Evolutionary conservation across 768 basidiomycete species (phyloP).

Genomic region (Xerocomus potaroensis): DNA sequence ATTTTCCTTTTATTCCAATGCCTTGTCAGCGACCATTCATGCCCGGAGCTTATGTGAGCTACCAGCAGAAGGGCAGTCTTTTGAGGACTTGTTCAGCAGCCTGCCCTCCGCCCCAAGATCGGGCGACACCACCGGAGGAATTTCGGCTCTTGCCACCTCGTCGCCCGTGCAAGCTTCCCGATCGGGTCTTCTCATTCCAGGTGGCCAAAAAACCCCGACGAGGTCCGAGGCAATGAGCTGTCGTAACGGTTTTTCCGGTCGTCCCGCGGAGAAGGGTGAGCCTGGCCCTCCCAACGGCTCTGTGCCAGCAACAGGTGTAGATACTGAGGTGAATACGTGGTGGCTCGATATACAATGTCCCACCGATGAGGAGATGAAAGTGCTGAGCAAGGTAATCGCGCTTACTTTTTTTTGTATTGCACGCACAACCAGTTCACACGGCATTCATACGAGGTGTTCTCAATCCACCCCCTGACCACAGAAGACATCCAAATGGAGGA

Average conservation of each 20-base stretch:
- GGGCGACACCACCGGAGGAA: slow-evolving; percentile 5
- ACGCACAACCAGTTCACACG: neutral
- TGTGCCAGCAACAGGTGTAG: slow-evolving; percentile 20
- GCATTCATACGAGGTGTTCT: slow-evolving; percentile 71
- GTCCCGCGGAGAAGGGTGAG: slow-evolving; percentile 18
- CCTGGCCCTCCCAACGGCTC: slow-evolving; percentile 21
- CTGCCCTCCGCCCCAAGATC: slow-evolving; percentile 22
- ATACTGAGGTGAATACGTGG: slow-evolving; percentile 83
- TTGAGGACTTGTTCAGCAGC: slow-evolving; percentile 83
- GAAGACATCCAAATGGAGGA: slow-evolving; percentile 99
- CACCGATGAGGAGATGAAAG: slow-evolving; percentile 98
- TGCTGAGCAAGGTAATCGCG: slow-evolving; percentile 75
- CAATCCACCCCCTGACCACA: slow-evolving; percentile 95
- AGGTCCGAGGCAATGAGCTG: slow-evolving; percentile 4
- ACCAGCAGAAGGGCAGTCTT: slow-evolving; percentile 89
- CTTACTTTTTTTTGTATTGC: neutral
- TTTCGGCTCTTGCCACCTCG: slow-evolving; percentile 4
- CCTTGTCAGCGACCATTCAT: slow-evolving; percentile 89
- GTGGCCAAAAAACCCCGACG: slow-evolving; percentile 8
- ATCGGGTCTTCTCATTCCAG: slow-evolving; percentile 1
- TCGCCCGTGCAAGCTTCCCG: slow-evolving; percentile 8
- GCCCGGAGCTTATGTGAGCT: slow-evolving; percentile 89
- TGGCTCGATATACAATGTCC: slow-evolving; percentile 94
- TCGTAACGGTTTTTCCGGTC: slow-evolving; percentile 16
- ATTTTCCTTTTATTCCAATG: slow-evolving; percentile 98